phyloP scores from a whole-genome alignment of 148 eudicot genomes.

The Rhododendron kiyosumense region DNA sequence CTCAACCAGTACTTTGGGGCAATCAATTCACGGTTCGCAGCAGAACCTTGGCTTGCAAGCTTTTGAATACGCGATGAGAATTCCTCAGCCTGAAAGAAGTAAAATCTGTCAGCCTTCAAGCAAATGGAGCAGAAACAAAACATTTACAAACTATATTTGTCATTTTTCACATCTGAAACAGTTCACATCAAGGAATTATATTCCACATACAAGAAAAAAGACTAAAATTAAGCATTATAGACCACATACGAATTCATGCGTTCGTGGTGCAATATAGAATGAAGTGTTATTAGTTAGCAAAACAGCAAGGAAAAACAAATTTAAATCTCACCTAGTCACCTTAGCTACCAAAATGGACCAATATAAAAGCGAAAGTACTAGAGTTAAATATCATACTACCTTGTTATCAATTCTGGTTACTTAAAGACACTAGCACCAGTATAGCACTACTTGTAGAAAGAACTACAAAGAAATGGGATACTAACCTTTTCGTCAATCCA shows the following conservation, averaged over 20 bases:
- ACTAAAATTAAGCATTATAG: neutral
- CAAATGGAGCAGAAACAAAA: neutral
- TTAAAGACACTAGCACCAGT: neutral
- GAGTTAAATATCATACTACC: neutral
- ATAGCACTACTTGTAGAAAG: neutral
- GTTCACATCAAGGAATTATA: neutral
- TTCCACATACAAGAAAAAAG: neutral
- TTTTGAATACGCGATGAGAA: constrained; percentile 77
- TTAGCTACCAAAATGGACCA: neutral
- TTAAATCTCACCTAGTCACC: neutral
- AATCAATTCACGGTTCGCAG: constrained; percentile 49
- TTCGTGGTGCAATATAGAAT: neutral
- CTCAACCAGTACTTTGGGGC: constrained; percentile 63
- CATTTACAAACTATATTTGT: neutral
- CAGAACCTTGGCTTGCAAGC: constrained; percentile 74
- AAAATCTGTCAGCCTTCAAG: neutral
- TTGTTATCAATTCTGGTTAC: neutral
- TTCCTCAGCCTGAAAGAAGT: constrained; percentile 67
- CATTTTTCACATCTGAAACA: neutral
- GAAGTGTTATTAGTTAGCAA: neutral
- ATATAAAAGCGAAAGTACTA: neutral
- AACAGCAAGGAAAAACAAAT: neutral
- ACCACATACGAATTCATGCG: neutral
- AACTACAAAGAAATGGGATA: neutral
- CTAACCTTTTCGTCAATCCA: constrained; percentile 97